These are phyloP conservation scores for Lepidium campestre DNA, from an alignment of 441 rosid genomes.

Conservation along the genomic window DNA sequence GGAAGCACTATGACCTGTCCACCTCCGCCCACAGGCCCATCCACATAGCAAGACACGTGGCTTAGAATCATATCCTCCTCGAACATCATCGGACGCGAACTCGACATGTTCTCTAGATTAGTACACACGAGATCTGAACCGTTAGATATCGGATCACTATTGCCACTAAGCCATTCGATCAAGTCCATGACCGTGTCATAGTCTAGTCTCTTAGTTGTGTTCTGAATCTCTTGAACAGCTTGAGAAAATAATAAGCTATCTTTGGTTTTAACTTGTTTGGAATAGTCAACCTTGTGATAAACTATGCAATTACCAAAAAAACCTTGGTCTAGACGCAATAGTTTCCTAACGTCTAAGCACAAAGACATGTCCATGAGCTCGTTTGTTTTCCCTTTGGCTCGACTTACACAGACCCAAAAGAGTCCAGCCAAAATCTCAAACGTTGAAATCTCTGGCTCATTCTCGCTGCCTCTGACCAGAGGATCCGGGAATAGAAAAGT, in stretches of 20 bases:
- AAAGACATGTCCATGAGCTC: constrained; percentile 42
- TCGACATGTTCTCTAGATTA: constrained; percentile 30
- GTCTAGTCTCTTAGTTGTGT: constrained; percentile 31
- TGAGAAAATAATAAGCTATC: constrained; percentile 11
- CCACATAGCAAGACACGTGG: constrained; percentile 36
- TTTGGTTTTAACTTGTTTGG: not conserved
- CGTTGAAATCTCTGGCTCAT: constrained; percentile 32
- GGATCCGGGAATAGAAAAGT: constrained; percentile 40
- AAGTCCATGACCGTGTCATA: constrained; percentile 43
- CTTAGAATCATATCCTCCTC: constrained; percentile 35
- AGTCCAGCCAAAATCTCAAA: constrained; percentile 53
- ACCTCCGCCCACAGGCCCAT: constrained; percentile 39
- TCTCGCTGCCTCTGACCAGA: constrained; percentile 27
- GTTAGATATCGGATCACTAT: constrained; percentile 19
- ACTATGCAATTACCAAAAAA: constrained; percentile 70
- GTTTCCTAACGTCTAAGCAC: constrained; percentile 47
- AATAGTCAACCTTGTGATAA: constrained; percentile 28
- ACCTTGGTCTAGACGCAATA: constrained; percentile 40
- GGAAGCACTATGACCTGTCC: constrained; percentile 53
- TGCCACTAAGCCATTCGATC: constrained; percentile 46
- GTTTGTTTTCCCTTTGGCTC: constrained; percentile 30
- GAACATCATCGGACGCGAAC: constrained; percentile 27
- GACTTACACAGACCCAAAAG: constrained; percentile 54
- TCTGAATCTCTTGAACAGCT: constrained; percentile 35
- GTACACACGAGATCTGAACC: constrained; percentile 40